Base-by-base conservation (phyloP, 345 rosid species). In the Rubroshorea leprosula region DNA sequence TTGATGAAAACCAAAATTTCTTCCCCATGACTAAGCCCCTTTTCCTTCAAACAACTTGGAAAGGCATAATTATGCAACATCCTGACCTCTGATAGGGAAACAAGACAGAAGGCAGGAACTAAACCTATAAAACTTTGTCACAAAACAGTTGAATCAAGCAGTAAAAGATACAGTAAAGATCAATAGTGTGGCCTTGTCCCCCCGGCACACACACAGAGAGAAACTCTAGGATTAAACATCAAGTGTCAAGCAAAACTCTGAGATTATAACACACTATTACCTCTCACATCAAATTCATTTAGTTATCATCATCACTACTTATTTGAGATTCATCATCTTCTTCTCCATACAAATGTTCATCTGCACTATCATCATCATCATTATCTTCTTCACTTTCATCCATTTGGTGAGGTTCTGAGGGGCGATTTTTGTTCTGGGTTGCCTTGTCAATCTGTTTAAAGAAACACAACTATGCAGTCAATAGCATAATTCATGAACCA, bases 271-370 rank as follows among this genome's bases (percentile, higher is more conserved):
- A 21, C 17, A 20, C 19, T 60, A 16, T 27, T 49, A 60, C 63
- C 63, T 49, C 29, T 60, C 49, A 19, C 44, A 43, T 8, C 7
- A 15, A 20, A 55, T 13, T 49, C 54, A 0, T 12, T 60, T 49
- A 73, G 54, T 71, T 64, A 54, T 76, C 78, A 54, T 70, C 83
- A 48, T 87, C 87, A 17, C 94, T 87, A 64, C 91, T 83, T 63
- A 85, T 60, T 58, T 84, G 79, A 5, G 97, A 89, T 57, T 85
- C 94, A 53, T 76, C 81, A 55, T 85, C 84, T 27, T 85, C 83
- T 61, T 79, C 91, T 59, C 74, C 76, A 45, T 76, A 85, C 57
- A 69, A 61, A 70, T 61, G 74, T 0, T 86, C 95, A 45, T 87
- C 90, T 43, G 80, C 76, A 44, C 84, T 78, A 6, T 86, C 90